Conservation (phyloP, 148 eudicot genomes). For the Vaccinium vitisidaea region DNA sequence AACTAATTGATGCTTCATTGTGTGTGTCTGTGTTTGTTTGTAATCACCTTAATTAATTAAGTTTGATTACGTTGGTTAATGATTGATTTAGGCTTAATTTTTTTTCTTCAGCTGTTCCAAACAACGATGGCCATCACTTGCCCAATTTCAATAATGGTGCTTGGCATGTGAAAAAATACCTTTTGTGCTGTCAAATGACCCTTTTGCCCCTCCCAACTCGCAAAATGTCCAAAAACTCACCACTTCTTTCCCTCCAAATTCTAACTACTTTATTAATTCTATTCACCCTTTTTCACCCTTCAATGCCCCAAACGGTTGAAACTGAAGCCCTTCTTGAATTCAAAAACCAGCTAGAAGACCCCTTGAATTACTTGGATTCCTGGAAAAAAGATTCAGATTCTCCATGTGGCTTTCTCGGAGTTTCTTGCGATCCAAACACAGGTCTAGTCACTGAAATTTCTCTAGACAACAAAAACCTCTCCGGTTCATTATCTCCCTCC, state of each 20-base stretch:
- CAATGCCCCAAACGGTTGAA: slow-evolving; percentile 34
- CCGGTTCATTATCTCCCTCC: slow-evolving; percentile 64
- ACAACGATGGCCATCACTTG: background rate
- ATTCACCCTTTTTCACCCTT: slow-evolving; percentile 29
- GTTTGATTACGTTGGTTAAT: background rate
- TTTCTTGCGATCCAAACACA: slow-evolving; percentile 62
- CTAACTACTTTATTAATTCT: slow-evolving; percentile 25
- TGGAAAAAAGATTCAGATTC: slow-evolving; percentile 55
- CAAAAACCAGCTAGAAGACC: slow-evolving; percentile 74
- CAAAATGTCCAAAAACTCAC: slow-evolving; percentile 34
- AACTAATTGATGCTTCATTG: background rate
- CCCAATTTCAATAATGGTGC: slow-evolving; percentile 20
- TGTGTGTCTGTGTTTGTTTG: slow-evolving; percentile 5
- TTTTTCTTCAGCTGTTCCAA: slow-evolving; percentile 15
- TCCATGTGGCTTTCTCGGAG: slow-evolving; percentile 61
- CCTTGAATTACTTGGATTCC: slow-evolving; percentile 53
- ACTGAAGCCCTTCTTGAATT: slow-evolving; percentile 64
- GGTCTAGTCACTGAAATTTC: slow-evolving; percentile 47
- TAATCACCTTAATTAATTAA: background rate
- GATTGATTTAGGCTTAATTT: background rate
- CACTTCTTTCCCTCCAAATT: slow-evolving; percentile 30
- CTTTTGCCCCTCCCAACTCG: slow-evolving; percentile 16
- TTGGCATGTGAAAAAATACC: background rate
- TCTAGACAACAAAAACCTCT: slow-evolving; percentile 51
- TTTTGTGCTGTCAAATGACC: slow-evolving; percentile 20